A percentile compares a stretch with the other conserved stretches of the same genome.
Conservation (phyloP, 2,329 filamentous ascomycete genomes). For the Colletotrichum paranaense region DNA sequence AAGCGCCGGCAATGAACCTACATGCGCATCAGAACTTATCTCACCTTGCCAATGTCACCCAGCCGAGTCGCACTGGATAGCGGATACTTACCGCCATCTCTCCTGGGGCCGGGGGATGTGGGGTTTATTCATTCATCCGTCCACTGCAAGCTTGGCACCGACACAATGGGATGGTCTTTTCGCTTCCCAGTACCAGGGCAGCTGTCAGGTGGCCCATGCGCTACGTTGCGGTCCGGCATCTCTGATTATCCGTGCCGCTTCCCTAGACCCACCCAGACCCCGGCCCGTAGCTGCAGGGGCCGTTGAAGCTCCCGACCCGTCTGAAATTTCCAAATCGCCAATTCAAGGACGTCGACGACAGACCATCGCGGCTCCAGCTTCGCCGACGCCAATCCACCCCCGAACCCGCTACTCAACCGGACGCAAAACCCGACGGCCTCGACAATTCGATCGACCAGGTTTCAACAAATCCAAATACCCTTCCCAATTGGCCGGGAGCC, state of each 20-base stretch:
- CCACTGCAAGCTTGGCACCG: conserved; percentile 10
- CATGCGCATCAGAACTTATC: background rate
- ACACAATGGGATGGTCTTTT: conserved; percentile 8
- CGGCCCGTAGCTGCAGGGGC: conserved; percentile 22
- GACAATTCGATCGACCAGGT: no score
- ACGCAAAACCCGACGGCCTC: background rate
- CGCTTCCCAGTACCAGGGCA: background rate
- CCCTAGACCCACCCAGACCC: background rate
- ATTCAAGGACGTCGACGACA: conserved; percentile 28
- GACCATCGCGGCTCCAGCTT: conserved; percentile 21
- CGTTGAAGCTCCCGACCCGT: conserved; percentile 24
- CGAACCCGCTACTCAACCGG: conserved; percentile 14
- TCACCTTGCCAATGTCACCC: conserved; percentile 1
- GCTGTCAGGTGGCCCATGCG: background rate
- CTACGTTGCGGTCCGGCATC: background rate
- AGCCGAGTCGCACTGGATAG: background rate
- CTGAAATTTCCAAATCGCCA: conserved; percentile 36
- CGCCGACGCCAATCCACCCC: background rate
- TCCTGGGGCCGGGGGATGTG: conserved; percentile 10
- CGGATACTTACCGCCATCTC: conserved; percentile 28
- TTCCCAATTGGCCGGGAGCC: conserved; percentile 9
- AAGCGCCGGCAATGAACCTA: background rate
- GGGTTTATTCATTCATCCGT: conserved; percentile 13
- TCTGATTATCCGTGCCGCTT: conserved; percentile 12
- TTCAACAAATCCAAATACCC: background rate